Percentiles rank a stretch among this genome's conserved stretches.
phyloP scores from a whole-genome alignment of 768 basidiomycete species.

The Lactarius quietus region DNA sequence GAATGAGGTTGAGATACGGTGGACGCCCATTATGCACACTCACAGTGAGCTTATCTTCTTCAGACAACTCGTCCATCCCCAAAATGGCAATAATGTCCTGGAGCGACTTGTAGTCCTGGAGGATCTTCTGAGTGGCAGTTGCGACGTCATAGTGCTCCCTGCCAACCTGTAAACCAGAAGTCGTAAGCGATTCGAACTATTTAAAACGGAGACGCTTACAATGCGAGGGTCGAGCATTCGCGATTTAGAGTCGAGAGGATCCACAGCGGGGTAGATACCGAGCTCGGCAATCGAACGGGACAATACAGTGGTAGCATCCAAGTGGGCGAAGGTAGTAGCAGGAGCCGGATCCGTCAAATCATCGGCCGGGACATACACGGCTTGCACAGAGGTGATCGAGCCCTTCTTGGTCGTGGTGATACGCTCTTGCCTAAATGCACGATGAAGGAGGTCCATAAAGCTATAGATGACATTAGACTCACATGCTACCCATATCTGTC shows the following conservation, averaged over 20 bases:
- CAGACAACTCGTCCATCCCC: slow-evolving; percentile 99
- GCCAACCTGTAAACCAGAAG: slow-evolving; percentile 54
- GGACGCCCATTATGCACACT: slow-evolving; percentile 32
- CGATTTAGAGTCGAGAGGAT: slow-evolving; percentile 98
- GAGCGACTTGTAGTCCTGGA: slow-evolving; percentile 93
- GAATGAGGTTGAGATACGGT: slow-evolving; percentile 2
- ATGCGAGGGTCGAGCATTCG: slow-evolving; percentile 99
- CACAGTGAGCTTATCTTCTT: slow-evolving; percentile 99
- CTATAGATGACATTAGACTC: slow-evolving; percentile 34
- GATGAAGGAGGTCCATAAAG: slow-evolving; percentile 17
- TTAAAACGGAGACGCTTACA: slow-evolving; percentile 44
- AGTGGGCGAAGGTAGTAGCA: slow-evolving; percentile 99
- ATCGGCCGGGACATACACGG: slow-evolving; percentile 99
- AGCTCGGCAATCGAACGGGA: slow-evolving; percentile 99
- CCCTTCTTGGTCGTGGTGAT: slow-evolving; percentile 99
- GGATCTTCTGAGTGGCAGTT: slow-evolving; percentile 95
- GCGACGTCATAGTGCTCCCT: slow-evolving; percentile 95
- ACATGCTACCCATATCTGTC: slow-evolving; percentile 99
- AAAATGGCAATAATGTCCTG: slow-evolving; percentile 99
- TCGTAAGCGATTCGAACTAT: not conserved
- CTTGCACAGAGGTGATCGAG: slow-evolving; percentile 99
- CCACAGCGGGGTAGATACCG: slow-evolving; percentile 99
- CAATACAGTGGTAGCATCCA: slow-evolving; percentile 99
- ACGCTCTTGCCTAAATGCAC: slow-evolving; percentile 82
- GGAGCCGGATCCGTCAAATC: slow-evolving; percentile 99